These are phyloP conservation scores for Talaromyces sp. DNA, from an alignment of 2,329 filamentous ascomycete species.

Conservation along the genomic window DNA sequence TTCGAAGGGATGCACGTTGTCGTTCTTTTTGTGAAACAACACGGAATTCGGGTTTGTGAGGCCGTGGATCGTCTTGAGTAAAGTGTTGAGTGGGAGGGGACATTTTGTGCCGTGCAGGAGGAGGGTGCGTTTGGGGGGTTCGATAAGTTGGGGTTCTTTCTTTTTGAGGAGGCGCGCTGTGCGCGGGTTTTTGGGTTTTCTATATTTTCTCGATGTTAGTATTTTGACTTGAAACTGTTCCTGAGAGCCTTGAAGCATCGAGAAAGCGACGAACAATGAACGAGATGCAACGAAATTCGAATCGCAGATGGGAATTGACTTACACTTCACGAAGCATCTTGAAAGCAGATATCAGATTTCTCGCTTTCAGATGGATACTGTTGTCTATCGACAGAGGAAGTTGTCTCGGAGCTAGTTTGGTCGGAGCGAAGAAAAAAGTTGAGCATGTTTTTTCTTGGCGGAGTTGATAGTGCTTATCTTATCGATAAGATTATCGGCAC, in stretches of 20 bases:
- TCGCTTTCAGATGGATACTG: neutral
- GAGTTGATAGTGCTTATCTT: slow-evolving; percentile 2
- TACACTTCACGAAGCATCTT: slow-evolving; percentile 48
- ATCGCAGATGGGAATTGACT: slow-evolving; percentile 21
- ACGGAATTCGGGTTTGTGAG: slow-evolving; percentile 81
- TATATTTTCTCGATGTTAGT: slow-evolving; percentile 53
- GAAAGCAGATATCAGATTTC: too few species aligned
- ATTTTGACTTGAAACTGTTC: neutral
- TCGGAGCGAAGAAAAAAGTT: slow-evolving; percentile 13
- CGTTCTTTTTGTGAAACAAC: slow-evolving; percentile 96
- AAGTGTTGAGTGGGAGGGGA: slow-evolving; percentile 77
- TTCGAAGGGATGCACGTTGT: slow-evolving; percentile 85
- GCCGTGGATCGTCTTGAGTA: slow-evolving; percentile 78
- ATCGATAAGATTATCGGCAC: slow-evolving; percentile 17
- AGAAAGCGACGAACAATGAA: neutral
- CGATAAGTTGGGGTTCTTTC: slow-evolving; percentile 80
- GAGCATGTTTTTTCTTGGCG: slow-evolving; percentile 16
- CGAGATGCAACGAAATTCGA: neutral
- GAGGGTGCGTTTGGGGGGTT: slow-evolving; percentile 87
- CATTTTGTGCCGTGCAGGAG: slow-evolving; percentile 86
- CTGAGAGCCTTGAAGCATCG: neutral
- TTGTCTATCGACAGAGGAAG: neutral
- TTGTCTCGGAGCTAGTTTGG: neutral
- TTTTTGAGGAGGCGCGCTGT: slow-evolving; percentile 94
- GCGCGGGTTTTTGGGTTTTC: slow-evolving; percentile 76